Evolutionary conservation across 148 eudicot genomes (phyloP), one percentile per base, ranked within the genome.

Genomic region (Rheum nobile): DNA sequence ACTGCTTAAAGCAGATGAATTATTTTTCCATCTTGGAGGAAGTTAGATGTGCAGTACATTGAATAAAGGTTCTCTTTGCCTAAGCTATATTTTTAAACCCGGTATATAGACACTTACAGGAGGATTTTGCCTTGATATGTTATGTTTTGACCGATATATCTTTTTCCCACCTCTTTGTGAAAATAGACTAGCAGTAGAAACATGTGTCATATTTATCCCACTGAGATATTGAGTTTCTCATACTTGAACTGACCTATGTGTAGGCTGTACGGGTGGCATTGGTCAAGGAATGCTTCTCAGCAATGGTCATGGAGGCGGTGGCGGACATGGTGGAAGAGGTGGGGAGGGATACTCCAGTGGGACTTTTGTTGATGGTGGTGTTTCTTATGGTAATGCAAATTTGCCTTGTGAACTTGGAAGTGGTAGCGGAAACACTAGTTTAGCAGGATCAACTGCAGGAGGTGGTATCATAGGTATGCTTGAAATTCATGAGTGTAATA

Each of bases 331-430:
- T 79, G 98, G 98, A 43, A 83, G 76, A 85, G 98, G 98, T 73
- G 98, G 98, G 59, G 87, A 86, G 78, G 98, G 91, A 68, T 93
- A 87, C 79, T 88, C 80, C 61, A 80, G 83, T 26, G 90, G 89
- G n/a, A 80, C 79, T 75, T 73, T 74, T 67, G 84, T 82, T 61
- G 79, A 79, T 55, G 98, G 98, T 70, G 98, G 98, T 75, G 77
- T 75, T 77, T 71, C 82, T 24, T 93, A 90, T 79, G 98, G 98
- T 50, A 78, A 88, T 84, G 86, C 90, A 75, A 89, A 87, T 82
- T 85, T 93, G 81, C 98, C 98, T 28, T 93, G 98, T 85, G 98
- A 93, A 85, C 93, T 88, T 74, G 98, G 98, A 75, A 93, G 98
- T 80, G 98, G 98, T 54, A 93, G 98, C 83, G 98, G 98, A 75